Evolutionary conservation across 164 flowering plant genomes (phyloP), one percentile per base, ranked within the genome.

Genomic region (Platanus orientalis): DNA sequence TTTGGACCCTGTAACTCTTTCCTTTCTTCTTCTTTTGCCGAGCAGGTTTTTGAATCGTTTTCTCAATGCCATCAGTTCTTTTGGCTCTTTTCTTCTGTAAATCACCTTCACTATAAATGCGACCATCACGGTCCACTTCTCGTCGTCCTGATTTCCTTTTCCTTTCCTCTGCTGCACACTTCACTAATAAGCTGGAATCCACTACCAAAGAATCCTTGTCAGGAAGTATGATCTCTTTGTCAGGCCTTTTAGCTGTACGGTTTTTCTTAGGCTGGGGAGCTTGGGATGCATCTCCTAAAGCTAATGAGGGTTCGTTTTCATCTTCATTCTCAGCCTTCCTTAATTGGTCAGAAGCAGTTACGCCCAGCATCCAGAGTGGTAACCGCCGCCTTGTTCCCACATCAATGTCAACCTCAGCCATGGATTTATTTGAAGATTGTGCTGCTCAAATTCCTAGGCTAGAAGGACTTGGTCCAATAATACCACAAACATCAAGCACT

Each of bases 351-450:
- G 57, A 57, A 30, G 57, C 63, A 50, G 59, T 40, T 25, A 62
- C 72, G 7, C 79, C 78, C 53, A 60, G n/a, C 89, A 84, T 82
- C 86, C 86, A 82, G 39, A 52, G 36, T 2, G 86, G 89, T 52
- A 82, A 67, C 27, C 73, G 75, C 61, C 86, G 67, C 62, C 75
- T 70, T 21, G 54, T 60, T 26, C 55, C 73, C 61, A 48, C 77
- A 63, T 63, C 34, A 6, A 32, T 28, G 39, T 27, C 45, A 40
- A 54, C 63, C 21, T 49, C 75, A 36, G 42, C 58, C 71, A 74
- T 69, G 53, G 9, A 7, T 7, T 36, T 36, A 10, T 36, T 36
- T 36, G 12, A 36, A 36, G 1, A 3, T 36, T 36, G 9, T 36
- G 42, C 12, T 36, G 42, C 9, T 36, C 13, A 36, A 1, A 7